Evolutionary conservation across 163 green algal genomes (phyloP).

Genomic region (Dunaliella salina): DNA sequence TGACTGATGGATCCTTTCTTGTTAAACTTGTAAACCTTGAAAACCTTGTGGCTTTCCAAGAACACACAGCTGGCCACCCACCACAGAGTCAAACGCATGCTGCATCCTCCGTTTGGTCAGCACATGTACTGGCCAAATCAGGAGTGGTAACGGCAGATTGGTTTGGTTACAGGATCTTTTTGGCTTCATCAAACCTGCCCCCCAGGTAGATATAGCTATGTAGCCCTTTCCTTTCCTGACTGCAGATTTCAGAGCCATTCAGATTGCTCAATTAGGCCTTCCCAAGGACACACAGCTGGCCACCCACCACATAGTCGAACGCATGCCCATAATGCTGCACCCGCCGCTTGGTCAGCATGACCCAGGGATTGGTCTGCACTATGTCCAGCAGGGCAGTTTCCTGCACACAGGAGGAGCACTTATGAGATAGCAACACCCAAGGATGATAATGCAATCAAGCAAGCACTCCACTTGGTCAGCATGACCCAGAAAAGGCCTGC

Average conservation of each 20-base stretch:
- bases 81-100: slow-evolving; percentile 76
- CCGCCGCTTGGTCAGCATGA: slow-evolving; percentile 65
- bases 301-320: slow-evolving; percentile 74
- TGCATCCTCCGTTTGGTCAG: no score
- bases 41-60: no score
- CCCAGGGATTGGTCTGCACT: slow-evolving; percentile 49
- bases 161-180: no score
- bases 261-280: no score
- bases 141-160: no score
- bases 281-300: neutral
- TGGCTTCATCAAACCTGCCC: no score
- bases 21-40: no score
- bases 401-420: slow-evolving; percentile 30
- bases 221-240: slow-evolving; percentile 6
- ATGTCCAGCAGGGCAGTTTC: slow-evolving; percentile 58
- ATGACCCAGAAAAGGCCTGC: slow-evolving; percentile 22
- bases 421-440: no score
- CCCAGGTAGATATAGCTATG: no score
- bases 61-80: slow-evolving; percentile 16
- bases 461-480: no score
- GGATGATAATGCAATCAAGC: slow-evolving; percentile 57
- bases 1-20: no score
- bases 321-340: slow-evolving; percentile 87
- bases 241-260: neutral
- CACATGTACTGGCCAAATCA: no score